Evolutionary conservation across 257 asterid genomes (phyloP).

Genomic region (Salvia splendens): DNA sequence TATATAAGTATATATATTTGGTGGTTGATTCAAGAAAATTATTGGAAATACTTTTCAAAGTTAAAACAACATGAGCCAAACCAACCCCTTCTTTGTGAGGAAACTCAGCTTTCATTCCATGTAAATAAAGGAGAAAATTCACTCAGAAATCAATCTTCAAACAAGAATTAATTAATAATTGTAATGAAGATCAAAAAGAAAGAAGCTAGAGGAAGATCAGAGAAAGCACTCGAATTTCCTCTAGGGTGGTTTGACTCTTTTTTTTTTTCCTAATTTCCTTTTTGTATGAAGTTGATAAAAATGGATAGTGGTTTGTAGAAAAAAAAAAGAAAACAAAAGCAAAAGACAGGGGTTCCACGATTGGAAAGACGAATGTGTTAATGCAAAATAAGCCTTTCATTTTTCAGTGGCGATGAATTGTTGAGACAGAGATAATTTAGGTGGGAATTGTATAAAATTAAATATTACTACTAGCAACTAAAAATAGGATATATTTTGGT

Average conservation of each 20-base stretch:
- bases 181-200: constrained; percentile 31
- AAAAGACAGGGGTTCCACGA: constrained; percentile 10
- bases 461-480: neutral
- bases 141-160: constrained; percentile 43
- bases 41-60: constrained; percentile 28
- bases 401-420: constrained; percentile 50
- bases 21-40: constrained; percentile 19
- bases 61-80: constrained; percentile 17
- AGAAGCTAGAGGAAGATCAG: constrained; percentile 29
- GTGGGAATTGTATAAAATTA: constrained; percentile 11
- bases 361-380: constrained; percentile 38
- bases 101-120: constrained; percentile 51
- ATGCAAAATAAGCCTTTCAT: constrained; percentile 45
- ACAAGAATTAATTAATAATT: constrained; percentile 20
- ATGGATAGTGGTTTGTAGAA: constrained; percentile 3
- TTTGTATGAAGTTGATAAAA: constrained; percentile 18
- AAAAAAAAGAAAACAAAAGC: constrained; percentile 10
- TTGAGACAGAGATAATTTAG: constrained; percentile 41
- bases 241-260: constrained; percentile 35
- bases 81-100: constrained; percentile 38
- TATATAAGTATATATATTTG: neutral
- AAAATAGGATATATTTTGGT: neutral
- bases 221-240: constrained; percentile 31
- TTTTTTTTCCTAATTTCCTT: neutral
- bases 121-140: constrained; percentile 28